Base-by-base conservation (phyloP, 1,284 basidiomycete species). In the Nidula niveotomentosa region DNA sequence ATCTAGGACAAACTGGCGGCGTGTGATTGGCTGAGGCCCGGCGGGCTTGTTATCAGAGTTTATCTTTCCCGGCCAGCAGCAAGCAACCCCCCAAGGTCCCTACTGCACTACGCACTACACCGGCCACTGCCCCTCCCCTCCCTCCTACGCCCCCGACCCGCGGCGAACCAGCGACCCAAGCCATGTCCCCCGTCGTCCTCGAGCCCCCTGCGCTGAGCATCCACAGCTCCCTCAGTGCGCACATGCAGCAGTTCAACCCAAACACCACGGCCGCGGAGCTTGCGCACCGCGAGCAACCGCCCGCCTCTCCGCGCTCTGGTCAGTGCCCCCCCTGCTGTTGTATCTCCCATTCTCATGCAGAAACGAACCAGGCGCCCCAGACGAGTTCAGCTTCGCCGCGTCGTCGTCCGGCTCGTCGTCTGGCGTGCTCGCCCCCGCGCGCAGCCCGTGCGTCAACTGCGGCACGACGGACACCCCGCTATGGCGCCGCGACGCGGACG, bases 401-500 rank as follows among this genome's bases (percentile, higher is more conserved):
- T 23, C 23, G 23, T 23, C 23, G 23, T 23, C 23, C 3, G 23
- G 23, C 23, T 23, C 23, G 23, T 23, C 23, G 6, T 53, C 64
- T 8, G 57, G 56, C 46, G 63, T 65, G 33, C 53, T 65, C 39
- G 48, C 62, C 7, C 72, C 76, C 2, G 67, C 59, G 50, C 72
- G 72, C 10, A 59, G 75, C 1, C 71, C 77, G 51, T 91, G 89
- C 68, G 77, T 82, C 49, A 89, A 88, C 69, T 91, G 91, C 70
- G 85, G 83, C 18, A 88, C 88, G 13, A 76, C 79, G 13, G 85
- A 85, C 55, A 93, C 91, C 51, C 90, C 91, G 48, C 81, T 92
- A 12, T 93, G 91, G 91, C 77, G 91, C 62, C 81, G 91, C 62
- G 90, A 91, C 66, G 76, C 81, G 49, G 86, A 91, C 67, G 91